Evolutionary conservation across 202 grass and related monocot genomes (phyloP).

Genomic region (Dendrocalamus latiflorus): DNA sequence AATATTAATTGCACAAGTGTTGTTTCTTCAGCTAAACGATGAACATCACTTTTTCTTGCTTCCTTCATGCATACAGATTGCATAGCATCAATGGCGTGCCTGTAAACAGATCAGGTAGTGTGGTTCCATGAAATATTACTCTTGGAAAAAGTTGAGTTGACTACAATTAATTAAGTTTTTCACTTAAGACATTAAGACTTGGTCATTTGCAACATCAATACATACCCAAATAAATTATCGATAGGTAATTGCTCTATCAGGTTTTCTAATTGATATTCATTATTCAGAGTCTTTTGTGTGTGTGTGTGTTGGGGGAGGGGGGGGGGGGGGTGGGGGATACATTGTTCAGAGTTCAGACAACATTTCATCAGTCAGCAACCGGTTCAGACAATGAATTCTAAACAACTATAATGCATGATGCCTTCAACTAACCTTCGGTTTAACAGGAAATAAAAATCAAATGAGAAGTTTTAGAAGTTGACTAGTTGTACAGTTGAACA

Average conservation of each 20-base stretch:
- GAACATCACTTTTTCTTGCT: constrained; percentile 35
- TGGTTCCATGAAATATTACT: neutral
- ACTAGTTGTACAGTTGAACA: neutral
- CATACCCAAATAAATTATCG: neutral
- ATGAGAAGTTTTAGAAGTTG: neutral
- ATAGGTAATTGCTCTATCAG: neutral
- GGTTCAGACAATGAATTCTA: neutral
- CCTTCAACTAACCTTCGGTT: neutral
- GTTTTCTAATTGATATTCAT: neutral
- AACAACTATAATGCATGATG: neutral
- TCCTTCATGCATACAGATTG: constrained; percentile 85
- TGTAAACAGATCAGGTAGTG: constrained; percentile 40
- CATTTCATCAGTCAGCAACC: constrained; percentile 2
- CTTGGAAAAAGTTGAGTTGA: neutral
- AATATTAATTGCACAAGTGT: constrained; percentile 88
- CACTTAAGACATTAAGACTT: neutral
- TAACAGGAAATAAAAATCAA: constrained; percentile 7
- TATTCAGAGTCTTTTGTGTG: neutral
- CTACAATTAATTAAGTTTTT: constrained; percentile 2
- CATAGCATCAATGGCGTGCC: constrained; percentile 91
- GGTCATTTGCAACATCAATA: neutral
- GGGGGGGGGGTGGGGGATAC: too few species aligned
- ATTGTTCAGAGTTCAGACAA: neutral
- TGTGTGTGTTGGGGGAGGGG: too few species aligned
- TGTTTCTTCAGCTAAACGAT: constrained; percentile 59